A percentile compares a stretch with the other conserved stretches of the same genome.
Conservation (phyloP, 106 monocot species). For the Agapanthus africanus region DNA sequence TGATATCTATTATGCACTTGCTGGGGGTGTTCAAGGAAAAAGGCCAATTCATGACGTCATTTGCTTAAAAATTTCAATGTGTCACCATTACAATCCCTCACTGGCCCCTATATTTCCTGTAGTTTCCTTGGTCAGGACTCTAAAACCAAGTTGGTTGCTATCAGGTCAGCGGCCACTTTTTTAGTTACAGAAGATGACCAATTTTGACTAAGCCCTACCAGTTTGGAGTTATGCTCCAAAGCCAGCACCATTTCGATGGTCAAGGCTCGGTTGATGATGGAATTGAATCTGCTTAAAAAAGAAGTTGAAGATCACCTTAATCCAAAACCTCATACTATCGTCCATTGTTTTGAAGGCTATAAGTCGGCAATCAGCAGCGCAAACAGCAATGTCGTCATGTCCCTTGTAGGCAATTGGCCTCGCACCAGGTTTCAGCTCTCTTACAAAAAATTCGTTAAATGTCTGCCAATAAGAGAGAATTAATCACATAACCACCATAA, state of each 20-base stretch:
- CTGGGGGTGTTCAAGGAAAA: too few relatives aligned
- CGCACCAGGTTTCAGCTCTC: conserved; percentile 80
- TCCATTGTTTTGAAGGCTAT: conserved; percentile 74
- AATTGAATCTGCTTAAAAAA: not conserved
- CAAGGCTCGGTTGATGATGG: not conserved
- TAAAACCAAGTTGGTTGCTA: not conserved
- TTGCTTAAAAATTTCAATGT: too few relatives aligned
- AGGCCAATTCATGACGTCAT: too few relatives aligned
- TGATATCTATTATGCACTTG: too few relatives aligned
- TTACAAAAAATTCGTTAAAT: conserved; percentile 93
- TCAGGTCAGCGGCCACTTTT: not conserved
- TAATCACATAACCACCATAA: not conserved
- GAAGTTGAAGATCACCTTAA: conserved; percentile 58
- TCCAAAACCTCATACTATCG: conserved; percentile 88
- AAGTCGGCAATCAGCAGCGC: conserved; percentile 94
- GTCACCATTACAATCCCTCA: too few relatives aligned
- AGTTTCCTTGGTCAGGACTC: not conserved
- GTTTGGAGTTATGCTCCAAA: not conserved
- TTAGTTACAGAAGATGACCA: too few relatives aligned
- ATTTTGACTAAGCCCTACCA: not conserved
- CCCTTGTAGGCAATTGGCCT: conserved; percentile 59
- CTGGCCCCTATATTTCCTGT: too few relatives aligned
- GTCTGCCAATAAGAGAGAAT: too few relatives aligned
- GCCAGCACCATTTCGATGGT: not conserved
- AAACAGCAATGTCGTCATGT: conserved; percentile 57